Base-by-base conservation (phyloP, 441 rosid species). In the Cnidoscolus chayamansa region DNA sequence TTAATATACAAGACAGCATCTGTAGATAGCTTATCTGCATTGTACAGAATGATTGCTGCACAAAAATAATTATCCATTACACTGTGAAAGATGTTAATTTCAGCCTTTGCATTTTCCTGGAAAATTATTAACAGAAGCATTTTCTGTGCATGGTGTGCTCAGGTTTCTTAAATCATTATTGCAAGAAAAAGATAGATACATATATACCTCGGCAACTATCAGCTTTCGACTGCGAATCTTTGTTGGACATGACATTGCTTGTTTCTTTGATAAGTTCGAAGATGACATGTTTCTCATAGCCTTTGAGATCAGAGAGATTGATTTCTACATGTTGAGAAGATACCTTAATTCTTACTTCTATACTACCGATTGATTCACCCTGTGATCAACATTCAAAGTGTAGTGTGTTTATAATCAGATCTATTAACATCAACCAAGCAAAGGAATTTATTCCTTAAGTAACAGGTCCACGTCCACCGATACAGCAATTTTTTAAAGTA, bases 221-320 rank as follows among this genome's bases (percentile, higher is more conserved):
- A 20, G 19, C 15, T 56, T 54, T 72, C 47, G 77, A 71, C 5
- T 47, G 57, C 1, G 53, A 57, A 31, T 37, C 19, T 48, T 73
- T 76, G 59, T 50, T 48, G 58, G 86, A 65, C 16, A 58, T 63
- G 53, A 47, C 73, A 25, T 62, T 20, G 25, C 68, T 78, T 2
- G 82, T 79, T 70, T 82, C 86, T 79, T 83, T 88, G 74, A 85
- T 84, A 62, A 88, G 88, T 58, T 85, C 88, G 7, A 84, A 80
- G 16, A 86, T 78, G 60, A 88, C 78, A 54, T 86, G 83, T 80
- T 83, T 86, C 81, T 86, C 92, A 60, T 86, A 85, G 17, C 90
- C 92, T 83, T 81, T 82, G 43, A 88, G 74, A 74, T 86, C 87
- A 4, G 88, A 83, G 4, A 86, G 78, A 67, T 83, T 86, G 45